Base-by-base conservation (phyloP, 1,284 basidiomycete genomes). In the Ustilago loliicola region DNA sequence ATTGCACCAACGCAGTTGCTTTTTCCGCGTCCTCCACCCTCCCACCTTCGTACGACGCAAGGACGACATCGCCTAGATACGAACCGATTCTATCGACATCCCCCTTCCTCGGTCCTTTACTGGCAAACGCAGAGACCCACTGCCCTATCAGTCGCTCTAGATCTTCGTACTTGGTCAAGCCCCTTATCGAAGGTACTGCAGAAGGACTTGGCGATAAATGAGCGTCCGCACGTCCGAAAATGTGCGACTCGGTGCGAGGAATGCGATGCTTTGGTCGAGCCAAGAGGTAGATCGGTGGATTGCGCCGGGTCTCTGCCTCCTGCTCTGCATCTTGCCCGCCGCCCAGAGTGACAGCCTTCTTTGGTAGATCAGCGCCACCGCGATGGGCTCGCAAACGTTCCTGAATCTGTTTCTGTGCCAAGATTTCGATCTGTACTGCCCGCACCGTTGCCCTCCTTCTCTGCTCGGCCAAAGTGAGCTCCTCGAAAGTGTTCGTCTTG, bases 1-100 rank as follows among this genome's bases (percentile, higher is more conserved):
- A 38, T 13, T 34, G 32, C 42, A 77, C 10, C 15, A 77, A 53
- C 19, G 66, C 29, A 5, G n/a, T 30, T 10, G 60, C 65, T 19
- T 62, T 62, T n/a, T 77, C 50, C 40, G 42, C 36, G n/a, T 77
- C 59, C 25, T 77, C 74, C 2, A 77, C 55, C 7, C 29, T 58
- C 2, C n/a, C 36, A 19, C 23, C 30, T 0, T 59, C n/a, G 21
- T 21, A 21, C 0, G 61, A 60, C 3, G 23, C 25, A 1, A 55
- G 50, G 4, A 77, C 62, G 2, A 72, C 30, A 7, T 66, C 61
- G 1, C 62, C 68, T 2, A 78, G 42, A 38, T 71, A 78, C 2
- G 48, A 19, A 0, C 58, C 64, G 40, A 84, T 61, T 7, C 65
- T 53, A 54, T 66, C 61, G 1, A 84, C 79, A 50, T 84, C 83